Evolutionary conservation across 768 basidiomycete species (phyloP), one percentile per base, ranked within the genome.

Genomic region (Candolleomyces aberdarensis): DNA sequence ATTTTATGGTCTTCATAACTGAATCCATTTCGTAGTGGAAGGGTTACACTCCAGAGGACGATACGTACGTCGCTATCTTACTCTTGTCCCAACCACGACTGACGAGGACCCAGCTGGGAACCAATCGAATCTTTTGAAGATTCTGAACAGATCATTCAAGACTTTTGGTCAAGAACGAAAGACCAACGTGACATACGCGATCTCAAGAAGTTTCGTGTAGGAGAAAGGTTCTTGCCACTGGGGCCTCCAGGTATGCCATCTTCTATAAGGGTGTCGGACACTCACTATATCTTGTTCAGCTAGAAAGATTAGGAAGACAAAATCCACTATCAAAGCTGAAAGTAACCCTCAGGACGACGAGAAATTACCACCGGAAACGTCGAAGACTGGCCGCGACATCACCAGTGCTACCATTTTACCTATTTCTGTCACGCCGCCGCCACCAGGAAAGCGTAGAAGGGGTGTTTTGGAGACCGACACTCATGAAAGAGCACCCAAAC

Each of bases 171-270:
- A 65, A 75, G 81, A 63, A 66, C 80, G 55, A 70, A 81, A 68
- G 68, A 76, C 70, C 72, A 79, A 61, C 79, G 87, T 60, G 85
- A 89, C 62, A 71, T 75, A 50, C 67, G 75, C 1, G 75, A 86
- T 63, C 64, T 85, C 54, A 70, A 69, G 20, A 69, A 74, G 17
- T 91, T 89, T 75, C 74, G 75, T 47, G 72, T 67, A 19, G 83
- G 82, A 56, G 87, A 90, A 61, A 76, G 78, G 46, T 75, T 89
- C 55, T 63, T 80, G 31, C 80, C 81, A 17, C 72, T 78, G 20
- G 87, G 88, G 0, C 87, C 87, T 50, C 87, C 87, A 54, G 79
- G 87, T 88, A 75, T 62, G 71, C 64, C 57, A 17, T 60, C 51
- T 56, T 17, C 3, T 32, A 32, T 26, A 51, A 8, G 13, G 19